Conservation (phyloP, 306 rosid genomes). For the Vigna reflexopilosa region DNA sequence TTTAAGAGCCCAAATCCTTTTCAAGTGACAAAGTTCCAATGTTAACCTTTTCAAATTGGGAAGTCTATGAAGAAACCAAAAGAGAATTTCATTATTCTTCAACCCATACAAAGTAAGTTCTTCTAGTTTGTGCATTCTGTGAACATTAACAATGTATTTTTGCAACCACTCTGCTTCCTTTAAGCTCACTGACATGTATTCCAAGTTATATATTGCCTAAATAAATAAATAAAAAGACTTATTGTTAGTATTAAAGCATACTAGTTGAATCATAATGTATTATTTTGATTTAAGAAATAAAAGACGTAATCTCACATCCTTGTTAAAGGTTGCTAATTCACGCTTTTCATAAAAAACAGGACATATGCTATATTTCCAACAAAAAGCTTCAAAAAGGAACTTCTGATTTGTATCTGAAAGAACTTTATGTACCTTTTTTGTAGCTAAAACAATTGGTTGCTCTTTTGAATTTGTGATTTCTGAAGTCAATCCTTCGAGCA, state of each 20-base stretch:
- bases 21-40: background rate
- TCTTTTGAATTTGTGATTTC: background rate
- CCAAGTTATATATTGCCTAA: constrained; percentile 37
- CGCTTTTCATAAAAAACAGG: background rate
- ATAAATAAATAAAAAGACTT: background rate
- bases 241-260: background rate
- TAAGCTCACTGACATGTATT: background rate
- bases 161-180: constrained; percentile 20
- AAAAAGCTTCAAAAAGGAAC: too few species aligned
- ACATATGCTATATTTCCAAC: too few species aligned
- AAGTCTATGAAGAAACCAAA: constrained; percentile 28
- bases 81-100: background rate
- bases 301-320: background rate
- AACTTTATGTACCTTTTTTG: constrained; percentile 15
- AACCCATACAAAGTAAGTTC: background rate
- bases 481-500: background rate
- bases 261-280: too few species aligned
- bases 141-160: background rate
- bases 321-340: background rate
- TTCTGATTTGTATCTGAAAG: too few species aligned
- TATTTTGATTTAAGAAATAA: background rate
- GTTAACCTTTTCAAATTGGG: constrained; percentile 11
- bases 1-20: background rate
- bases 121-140: constrained; percentile 27
- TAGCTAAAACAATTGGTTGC: constrained; percentile 5